Evolutionary conservation across 2,329 filamentous ascomycete species (phyloP), one percentile per base, ranked within the genome.

Genomic region (Fusarium bulbicola): DNA sequence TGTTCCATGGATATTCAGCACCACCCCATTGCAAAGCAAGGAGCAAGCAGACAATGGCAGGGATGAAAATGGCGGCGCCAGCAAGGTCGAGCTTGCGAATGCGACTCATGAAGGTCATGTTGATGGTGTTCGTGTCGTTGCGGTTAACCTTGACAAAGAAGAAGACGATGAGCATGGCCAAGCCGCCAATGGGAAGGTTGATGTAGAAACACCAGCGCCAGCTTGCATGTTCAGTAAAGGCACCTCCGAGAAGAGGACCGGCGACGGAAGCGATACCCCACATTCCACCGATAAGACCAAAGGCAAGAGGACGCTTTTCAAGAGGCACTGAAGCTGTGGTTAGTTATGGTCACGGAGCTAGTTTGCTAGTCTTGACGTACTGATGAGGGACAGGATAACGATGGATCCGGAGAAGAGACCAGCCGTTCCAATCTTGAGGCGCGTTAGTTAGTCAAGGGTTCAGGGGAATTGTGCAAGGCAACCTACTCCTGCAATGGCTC

Each of bases 21-120:
- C 89, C 89, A 20, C 88, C 89, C 85, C 86, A 90, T 73, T 90
- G 85, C 42, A 90, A 81, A 13, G 87, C 88, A 8, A 91, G 82
- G 14, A 90, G 80, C 18, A 90, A 81, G 72, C 84, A 86, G 68
- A 89, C 78, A 50, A 89, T 83, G 42, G 85, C 83, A 2, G 88
- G 86, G 34, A 89, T 82, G 74, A 89, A 84, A 65, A 88, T 79
- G n/a, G 78, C 77, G 5, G 85, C 84, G 34, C 88, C 88, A 15
- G 83, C 49, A 15, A 87, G 77, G 74, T 90, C 88, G 50, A 90
- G 81, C 68, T 85, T 82, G 50, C 81, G 76, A 36, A 89, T 54
- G 18, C 85, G 82, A 39, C 77, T 62, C 30, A 80, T 20, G 53
- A 85, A 75, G 32, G 82, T 75, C 66, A 82, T 70, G 54, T 76